These are phyloP conservation scores for Zangia roseola DNA, from an alignment of 768 basidiomycete species.

Conservation along the genomic window DNA sequence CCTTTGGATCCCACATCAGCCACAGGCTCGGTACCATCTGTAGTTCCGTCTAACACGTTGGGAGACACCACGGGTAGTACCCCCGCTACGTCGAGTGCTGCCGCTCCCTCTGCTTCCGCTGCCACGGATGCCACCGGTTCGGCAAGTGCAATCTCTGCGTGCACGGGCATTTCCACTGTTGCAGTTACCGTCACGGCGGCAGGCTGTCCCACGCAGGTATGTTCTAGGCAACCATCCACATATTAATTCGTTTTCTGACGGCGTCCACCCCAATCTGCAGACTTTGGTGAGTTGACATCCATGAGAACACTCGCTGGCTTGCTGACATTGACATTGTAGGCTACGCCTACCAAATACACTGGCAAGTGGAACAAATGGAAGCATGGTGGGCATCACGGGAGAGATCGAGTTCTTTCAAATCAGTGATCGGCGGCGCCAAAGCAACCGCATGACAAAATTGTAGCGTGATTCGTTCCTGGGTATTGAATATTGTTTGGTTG, in stretches of 20 bases:
- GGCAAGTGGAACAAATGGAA: not conserved
- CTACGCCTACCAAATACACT: not conserved
- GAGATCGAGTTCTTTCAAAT: slow-evolving; percentile 1
- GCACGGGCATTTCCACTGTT: not conserved
- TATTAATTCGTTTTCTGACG: not conserved
- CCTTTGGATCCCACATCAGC: not conserved
- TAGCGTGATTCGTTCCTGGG: not conserved
- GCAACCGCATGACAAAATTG: too few species aligned
- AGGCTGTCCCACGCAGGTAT: slow-evolving; percentile 15
- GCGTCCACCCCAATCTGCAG: not conserved
- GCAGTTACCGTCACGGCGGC: slow-evolving; percentile 21
- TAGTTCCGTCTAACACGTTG: not conserved
- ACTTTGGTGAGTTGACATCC: not conserved
- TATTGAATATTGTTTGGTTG: not conserved
- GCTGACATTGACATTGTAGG: not conserved
- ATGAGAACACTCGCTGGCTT: not conserved
- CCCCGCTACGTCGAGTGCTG: not conserved
- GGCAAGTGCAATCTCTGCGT: slow-evolving; percentile 1
- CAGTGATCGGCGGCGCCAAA: slow-evolving; percentile 6
- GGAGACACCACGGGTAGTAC: not conserved
- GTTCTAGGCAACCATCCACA: not conserved
- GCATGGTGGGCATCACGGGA: not conserved
- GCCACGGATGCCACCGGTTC: not conserved
- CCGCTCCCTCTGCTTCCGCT: not conserved
- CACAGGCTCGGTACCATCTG: not conserved